Evolutionary conservation across 1,284 basidiomycete genomes (phyloP), one percentile per base, ranked within the genome.

Genomic region (Ceratobasidium sp.): DNA sequence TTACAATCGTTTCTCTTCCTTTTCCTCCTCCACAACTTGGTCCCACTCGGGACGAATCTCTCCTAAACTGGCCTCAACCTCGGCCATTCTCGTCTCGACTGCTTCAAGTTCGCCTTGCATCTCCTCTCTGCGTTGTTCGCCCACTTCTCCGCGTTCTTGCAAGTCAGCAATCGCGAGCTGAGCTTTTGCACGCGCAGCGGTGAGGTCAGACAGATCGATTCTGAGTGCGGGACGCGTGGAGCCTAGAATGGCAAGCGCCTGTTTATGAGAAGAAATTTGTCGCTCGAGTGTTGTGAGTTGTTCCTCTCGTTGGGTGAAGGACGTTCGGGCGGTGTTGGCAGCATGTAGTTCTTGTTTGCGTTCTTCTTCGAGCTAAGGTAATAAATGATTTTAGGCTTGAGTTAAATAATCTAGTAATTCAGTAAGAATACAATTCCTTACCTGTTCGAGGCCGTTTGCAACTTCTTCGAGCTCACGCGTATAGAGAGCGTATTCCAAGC

Each of bases 401-500:
- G 35, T n/a, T 35, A 59, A 6, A 32, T 64, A 38, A 38, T 38
- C 11, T 11, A 11, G 11, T 38, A 38, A 38, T 38, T 5, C 35
- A 38, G 35, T 11, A 38, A 73, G 44, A 38, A 46, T 38, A 28
- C 18, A 46, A 8, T 58, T 35, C 9, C 78, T 72, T 69, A 82
- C 81, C 76, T 92, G 87, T 50, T 94, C 94, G 61, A 98, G 82
- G 0, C 93, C 89, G 67, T 91, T 91, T 0, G 88, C 89, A 0
- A 98, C 94, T 76, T 98, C 96, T 73, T 93, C 89, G 41, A 98
- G 82, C 79, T 99, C 96, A 44, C 93, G 87, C 77, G 95, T 92
- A 82, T 98, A 95, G 73, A 99, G 82, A 1, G 95, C 93, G 80
- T 99, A 99, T 80, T 99, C 98, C 77, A 99, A 85, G 81, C 96